Evolutionary conservation across 1,139 yeast species (phyloP), one percentile per base, ranked within the genome.

Genomic region (Chernovozyma aurita): DNA sequence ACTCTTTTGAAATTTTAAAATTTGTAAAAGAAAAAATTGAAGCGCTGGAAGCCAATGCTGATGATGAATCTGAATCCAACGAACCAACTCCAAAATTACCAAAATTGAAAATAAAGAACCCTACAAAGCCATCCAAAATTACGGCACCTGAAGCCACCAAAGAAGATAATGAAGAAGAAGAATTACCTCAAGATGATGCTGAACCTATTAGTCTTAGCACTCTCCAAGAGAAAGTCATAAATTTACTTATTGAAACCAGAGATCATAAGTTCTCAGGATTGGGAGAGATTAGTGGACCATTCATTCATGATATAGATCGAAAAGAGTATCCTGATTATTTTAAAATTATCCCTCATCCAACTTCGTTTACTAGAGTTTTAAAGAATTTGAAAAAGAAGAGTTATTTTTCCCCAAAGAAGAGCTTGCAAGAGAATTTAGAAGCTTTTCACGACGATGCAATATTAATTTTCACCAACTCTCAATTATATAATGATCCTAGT

Each of bases 301-400:
- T 78, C 45, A 50, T 76, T 59, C 80, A 78, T 17, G 68, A 72
- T 36, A 79, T 78, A 5, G 77, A 76, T 47, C 65, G 64, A 16
- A 69, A 67, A 17, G 72, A 71, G 36, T 80, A 78, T 41, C 81
- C 84, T 1, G 85, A 78, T 43, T 79, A 79, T 53, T 71, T 71
- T 49, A 70, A 70, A 39, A 62, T 74, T 12, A 75, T 80, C 24
- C 63, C 71, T 32, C 63, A 63, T 32, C 86, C 85, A 17, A 76
- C 79, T 43, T 73, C 85, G 1, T 70, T 80, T 47, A 65, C 65
- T 34, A 58, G 63, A 32, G 68, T 80, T 12, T 57, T 65, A 36
- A 55, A 55, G 12, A 65, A 65, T 32, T 32, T 48, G 18, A 70
- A 68, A 17, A 57, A 55, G n/a, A 70, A 69, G 16, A 59, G 63